A percentile compares a stretch with the other conserved stretches of the same genome.
Conservation (phyloP, 495 filamentous ascomycete genomes). For the Neurospora intermedia region DNA sequence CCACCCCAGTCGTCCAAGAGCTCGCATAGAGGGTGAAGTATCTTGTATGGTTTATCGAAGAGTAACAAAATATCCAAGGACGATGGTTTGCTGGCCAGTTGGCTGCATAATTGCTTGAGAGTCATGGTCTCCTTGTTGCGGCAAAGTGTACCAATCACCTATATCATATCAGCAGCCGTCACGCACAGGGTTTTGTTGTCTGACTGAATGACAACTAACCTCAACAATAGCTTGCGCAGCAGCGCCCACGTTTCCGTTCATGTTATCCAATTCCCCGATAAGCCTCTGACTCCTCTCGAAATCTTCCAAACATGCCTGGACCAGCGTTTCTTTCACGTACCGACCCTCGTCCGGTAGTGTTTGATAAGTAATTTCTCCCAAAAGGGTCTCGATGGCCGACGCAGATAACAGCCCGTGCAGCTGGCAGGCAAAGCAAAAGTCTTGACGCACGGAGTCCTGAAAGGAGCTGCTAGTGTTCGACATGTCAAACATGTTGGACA, state of each 20-base stretch:
- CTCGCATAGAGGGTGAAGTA: conserved; percentile 75
- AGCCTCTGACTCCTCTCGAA: conserved; percentile 62
- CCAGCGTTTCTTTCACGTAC: conserved; percentile 65
- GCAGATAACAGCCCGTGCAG: conserved; percentile 74
- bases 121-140: conserved; percentile 82
- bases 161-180: not conserved
- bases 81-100: conserved; percentile 65
- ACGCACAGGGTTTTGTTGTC: not conserved
- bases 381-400: conserved; percentile 62
- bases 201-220: conserved; percentile 30
- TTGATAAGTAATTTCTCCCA: conserved; percentile 81
- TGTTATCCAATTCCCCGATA: conserved; percentile 72
- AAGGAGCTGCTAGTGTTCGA: conserved; percentile 54
- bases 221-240: conserved; percentile 75
- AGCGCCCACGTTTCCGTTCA: conserved; percentile 90
- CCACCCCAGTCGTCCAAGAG: conserved; percentile 73
- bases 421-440: conserved; percentile 86
- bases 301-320: conserved; percentile 62
- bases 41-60: conserved; percentile 63
- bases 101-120: conserved; percentile 71
- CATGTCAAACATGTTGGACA: conserved; percentile 72
- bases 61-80: conserved; percentile 78
- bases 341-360: conserved; percentile 63
- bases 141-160: conserved; percentile 73
- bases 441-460: conserved; percentile 75